Base-by-base conservation (phyloP, 176 grass and related monocot species). In the Leersia perrieri region DNA sequence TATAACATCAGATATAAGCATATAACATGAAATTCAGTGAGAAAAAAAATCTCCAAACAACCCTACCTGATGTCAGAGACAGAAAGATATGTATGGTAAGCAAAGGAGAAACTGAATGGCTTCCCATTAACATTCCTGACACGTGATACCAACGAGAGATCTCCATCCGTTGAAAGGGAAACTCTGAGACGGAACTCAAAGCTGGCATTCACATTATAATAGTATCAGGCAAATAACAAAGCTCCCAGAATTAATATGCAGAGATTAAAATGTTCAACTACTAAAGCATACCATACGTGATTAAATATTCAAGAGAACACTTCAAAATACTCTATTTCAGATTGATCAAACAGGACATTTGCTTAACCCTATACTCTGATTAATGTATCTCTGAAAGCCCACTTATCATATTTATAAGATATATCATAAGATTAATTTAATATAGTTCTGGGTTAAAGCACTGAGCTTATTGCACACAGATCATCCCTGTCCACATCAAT, bases 71-170 rank as follows among this genome's bases (percentile, higher is more conserved):
- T 98, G 47, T 98, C 95, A 74, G 95, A 98, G 75, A 98, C 90
- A 26, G 88, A 95, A 34, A 98, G 84, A 11, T 98, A 95, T 16
- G 95, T 98, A 66, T 98, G 95, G 70, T 98, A 98, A 67, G 83
- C 95, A 89, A 98, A 98, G 51, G 95, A 98, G 81, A 95, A 98
- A 85, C 81, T 91, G 77, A 98, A 98, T 69, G 92, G 74, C 90
- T 87, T 98, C 42, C 86, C 92, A 80, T 95, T 89, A 27, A 98
- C 87, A 76, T 98, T 98, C 77, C 92, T 89, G 64, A 95, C 83
- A 4, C 92, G 88, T 9, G 92, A 98, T 70, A 89, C 76, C 38
- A 98, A 64, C 12, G 89, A 83, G 10, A 98, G 82, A 79, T 87
- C 77, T 9, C 95, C 95, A 82, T 95, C 78, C 75, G 79, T 92